phyloP scores from a whole-genome alignment of 2,329 filamentous ascomycete species.

The Uncinocarpus reesii region DNA sequence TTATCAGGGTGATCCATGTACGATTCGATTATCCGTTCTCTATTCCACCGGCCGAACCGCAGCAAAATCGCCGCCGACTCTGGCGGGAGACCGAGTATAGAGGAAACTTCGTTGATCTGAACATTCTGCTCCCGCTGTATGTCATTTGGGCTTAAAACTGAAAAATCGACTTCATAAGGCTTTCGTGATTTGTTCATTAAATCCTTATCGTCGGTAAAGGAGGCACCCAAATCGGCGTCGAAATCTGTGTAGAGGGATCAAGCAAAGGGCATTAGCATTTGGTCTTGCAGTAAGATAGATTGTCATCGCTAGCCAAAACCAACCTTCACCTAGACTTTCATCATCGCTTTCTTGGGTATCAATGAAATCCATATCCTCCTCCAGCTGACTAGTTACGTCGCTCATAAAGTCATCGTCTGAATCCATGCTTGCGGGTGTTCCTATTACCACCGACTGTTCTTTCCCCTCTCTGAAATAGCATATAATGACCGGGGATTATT shows the following conservation, averaged over 20 bases:
- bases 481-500: no score
- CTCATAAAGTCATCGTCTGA: slow-evolving; percentile 93
- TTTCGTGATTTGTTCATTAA: slow-evolving; percentile 60
- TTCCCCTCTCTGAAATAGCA: no score
- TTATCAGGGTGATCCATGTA: slow-evolving; percentile 85
- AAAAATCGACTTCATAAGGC: slow-evolving; percentile 74
- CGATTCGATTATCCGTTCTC: slow-evolving; percentile 83
- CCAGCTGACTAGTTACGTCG: slow-evolving; percentile 60
- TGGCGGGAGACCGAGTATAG: slow-evolving; percentile 76
- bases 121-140: slow-evolving; percentile 77
- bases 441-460: not conserved
- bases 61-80: slow-evolving; percentile 86
- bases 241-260: slow-evolving; percentile 38
- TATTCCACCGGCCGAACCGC: slow-evolving; percentile 88
- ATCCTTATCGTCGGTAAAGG: slow-evolving; percentile 59
- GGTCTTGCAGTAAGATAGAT: not conserved
- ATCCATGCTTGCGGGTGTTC: slow-evolving; percentile 60
- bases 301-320: slow-evolving; percentile 13
- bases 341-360: slow-evolving; percentile 63
- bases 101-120: slow-evolving; percentile 80
- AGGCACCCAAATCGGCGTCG: slow-evolving; percentile 48
- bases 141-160: slow-evolving; percentile 66
- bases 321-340: slow-evolving; percentile 40
- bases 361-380: slow-evolving; percentile 46
- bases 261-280: slow-evolving; percentile 3